A percentile compares a stretch with the other conserved stretches of the same genome.
These are phyloP conservation scores for Tricholoma furcatifolium DNA, from an alignment of 768 basidiomycete species.

Conservation along the genomic window DNA sequence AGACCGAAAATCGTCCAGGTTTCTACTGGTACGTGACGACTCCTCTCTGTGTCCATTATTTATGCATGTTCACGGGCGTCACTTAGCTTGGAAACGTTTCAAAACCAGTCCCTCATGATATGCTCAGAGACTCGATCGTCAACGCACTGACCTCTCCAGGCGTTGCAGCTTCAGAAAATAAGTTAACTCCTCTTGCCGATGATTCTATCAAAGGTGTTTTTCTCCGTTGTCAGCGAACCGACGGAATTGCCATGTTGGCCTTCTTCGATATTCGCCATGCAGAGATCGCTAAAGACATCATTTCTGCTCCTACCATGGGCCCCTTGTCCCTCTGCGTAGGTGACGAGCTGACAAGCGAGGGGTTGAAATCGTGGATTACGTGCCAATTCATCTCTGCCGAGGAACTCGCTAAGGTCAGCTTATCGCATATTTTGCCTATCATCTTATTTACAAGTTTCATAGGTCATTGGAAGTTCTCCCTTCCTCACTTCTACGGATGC, in stretches of 20 bases:
- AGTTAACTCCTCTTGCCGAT: slow-evolving; percentile 8
- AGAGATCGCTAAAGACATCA: slow-evolving; percentile 40
- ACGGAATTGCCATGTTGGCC: slow-evolving; percentile 55
- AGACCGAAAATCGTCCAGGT: slow-evolving; percentile 32
- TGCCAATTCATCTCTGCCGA: slow-evolving; percentile 47
- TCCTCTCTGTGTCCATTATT: neutral
- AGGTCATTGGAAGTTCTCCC: slow-evolving; percentile 56
- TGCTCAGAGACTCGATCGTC: slow-evolving; percentile 27
- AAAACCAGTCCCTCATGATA: slow-evolving; percentile 23
- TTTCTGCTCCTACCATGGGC: slow-evolving; percentile 30
- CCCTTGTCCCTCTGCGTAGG: slow-evolving; percentile 29
- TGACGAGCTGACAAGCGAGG: slow-evolving; percentile 23
- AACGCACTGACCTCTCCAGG: slow-evolving; percentile 18
- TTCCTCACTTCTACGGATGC: slow-evolving; percentile 55
- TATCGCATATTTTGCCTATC: slow-evolving; percentile 6
- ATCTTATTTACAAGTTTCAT: slow-evolving; percentile 9
- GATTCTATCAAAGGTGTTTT: slow-evolving; percentile 55
- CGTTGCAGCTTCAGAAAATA: neutral
- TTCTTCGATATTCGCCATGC: slow-evolving; percentile 63
- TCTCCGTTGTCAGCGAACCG: slow-evolving; percentile 45
- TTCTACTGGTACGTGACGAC: slow-evolving; percentile 31
- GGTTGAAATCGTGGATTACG: slow-evolving; percentile 27
- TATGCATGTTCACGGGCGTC: neutral
- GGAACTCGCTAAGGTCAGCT: slow-evolving; percentile 43
- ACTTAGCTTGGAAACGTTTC: slow-evolving; percentile 36